A percentile compares a stretch with the other conserved stretches of the same genome.
Evolutionary conservation across 306 rosid species (phyloP).

Genomic region (Castanopsis chinensis): DNA sequence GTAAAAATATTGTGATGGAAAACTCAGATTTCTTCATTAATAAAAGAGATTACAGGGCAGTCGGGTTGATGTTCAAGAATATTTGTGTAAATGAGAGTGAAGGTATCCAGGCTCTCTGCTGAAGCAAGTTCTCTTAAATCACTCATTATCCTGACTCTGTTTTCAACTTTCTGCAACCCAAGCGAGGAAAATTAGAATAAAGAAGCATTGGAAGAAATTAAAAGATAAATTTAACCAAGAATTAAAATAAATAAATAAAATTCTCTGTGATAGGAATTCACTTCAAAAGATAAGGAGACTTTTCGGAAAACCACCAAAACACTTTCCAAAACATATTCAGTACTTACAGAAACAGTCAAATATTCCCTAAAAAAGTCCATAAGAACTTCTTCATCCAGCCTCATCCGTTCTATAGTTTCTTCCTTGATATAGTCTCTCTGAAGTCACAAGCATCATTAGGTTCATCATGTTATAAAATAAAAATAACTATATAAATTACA

Average conservation of each 20-base stretch:
- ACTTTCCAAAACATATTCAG: not conserved
- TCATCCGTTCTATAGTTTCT: constrained; percentile 96
- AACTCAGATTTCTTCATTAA: not conserved
- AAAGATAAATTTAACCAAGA: constrained; percentile 13
- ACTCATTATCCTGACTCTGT: constrained; percentile 65
- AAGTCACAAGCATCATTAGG: constrained; percentile 22
- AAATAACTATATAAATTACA: constrained; percentile 1
- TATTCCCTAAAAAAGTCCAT: constrained; percentile 96
- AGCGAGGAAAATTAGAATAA: constrained; percentile 21
- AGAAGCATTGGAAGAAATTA: constrained; percentile 6
- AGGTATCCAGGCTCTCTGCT: constrained; percentile 90
- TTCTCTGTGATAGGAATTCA: not conserved
- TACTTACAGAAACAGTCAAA: constrained; percentile 79
- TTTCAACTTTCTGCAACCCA: constrained; percentile 82
- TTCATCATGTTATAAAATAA: constrained; percentile 20
- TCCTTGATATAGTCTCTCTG: constrained; percentile 92
- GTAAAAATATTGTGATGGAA: not conserved
- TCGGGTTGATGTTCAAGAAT: constrained; percentile 98
- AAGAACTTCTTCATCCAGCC: constrained; percentile 95
- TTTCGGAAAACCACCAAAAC: not conserved
- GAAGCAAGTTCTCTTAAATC: constrained; percentile 97
- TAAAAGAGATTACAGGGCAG: constrained; percentile 74
- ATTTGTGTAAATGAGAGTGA: constrained; percentile 86
- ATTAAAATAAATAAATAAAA: too few relatives aligned
- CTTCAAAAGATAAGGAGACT: not conserved